Conservation (phyloP, 2,329 filamentous ascomycete species). For the Ramichloridium luteum region DNA sequence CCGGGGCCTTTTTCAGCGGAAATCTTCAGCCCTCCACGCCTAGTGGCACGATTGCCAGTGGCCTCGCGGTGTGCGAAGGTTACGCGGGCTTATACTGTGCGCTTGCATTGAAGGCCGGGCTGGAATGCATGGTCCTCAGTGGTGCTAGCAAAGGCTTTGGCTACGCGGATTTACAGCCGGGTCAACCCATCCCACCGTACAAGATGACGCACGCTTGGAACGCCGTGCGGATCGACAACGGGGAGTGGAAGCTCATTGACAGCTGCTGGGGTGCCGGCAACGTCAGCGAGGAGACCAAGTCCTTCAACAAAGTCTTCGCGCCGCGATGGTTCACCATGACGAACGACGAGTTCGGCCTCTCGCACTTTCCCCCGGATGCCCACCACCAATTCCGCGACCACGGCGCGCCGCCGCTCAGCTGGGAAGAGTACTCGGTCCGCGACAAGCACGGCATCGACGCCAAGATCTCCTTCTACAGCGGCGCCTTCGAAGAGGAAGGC, state of each 20-base stretch:
- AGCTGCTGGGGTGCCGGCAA: conserved; percentile 84
- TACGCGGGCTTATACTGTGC: conserved; percentile 74
- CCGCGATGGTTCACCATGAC: conserved; percentile 47
- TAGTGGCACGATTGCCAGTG: conserved; percentile 59
- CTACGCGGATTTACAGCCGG: conserved; percentile 49
- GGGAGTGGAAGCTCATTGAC: conserved; percentile 84
- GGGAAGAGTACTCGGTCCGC: conserved; percentile 72
- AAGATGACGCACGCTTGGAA: conserved; percentile 73
- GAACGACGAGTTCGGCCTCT: conserved; percentile 71
- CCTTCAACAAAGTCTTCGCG: conserved; percentile 57
- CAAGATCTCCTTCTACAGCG: conserved; percentile 37
- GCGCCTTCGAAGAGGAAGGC: conserved; percentile 37
- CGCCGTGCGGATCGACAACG: conserved; percentile 69
- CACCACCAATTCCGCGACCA: conserved; percentile 63
- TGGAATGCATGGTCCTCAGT: conserved; percentile 61
- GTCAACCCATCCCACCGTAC: conserved; percentile 52
- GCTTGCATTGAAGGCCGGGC: conserved; percentile 64
- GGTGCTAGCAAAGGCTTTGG: conserved; percentile 85
- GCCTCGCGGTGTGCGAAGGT: conserved; percentile 80
- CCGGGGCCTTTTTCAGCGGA: conserved; percentile 61
- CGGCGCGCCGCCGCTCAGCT: conserved; percentile 51
- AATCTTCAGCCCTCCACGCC: conserved; percentile 56
- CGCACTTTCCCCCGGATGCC: conserved; percentile 63
- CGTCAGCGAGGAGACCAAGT: conserved; percentile 42
- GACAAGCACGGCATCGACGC: conserved; percentile 35